These are phyloP conservation scores for Solanum aculeatissimum DNA, from an alignment of 305 asterid genomes.

Conservation along the genomic window DNA sequence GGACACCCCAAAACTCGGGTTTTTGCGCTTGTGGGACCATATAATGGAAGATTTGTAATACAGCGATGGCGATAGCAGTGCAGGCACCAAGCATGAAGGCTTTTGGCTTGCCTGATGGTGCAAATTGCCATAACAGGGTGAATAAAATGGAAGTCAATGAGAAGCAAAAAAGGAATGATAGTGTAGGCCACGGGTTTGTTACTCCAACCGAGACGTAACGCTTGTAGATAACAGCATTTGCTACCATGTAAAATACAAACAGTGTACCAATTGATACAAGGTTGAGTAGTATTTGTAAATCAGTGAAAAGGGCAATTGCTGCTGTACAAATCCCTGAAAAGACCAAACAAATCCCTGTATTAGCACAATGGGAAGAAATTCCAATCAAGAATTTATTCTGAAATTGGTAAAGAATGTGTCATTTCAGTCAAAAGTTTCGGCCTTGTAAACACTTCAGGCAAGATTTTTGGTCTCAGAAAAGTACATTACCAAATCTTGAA, in stretches of 20 bases:
- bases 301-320: conserved; percentile 71
- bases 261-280: conserved; percentile 78
- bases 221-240: conserved; percentile 77
- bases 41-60: conserved; percentile 43
- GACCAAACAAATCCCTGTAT: neutral
- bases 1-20: conserved; percentile 96
- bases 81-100: conserved; percentile 58
- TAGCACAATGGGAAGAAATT: neutral
- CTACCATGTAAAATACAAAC: conserved; percentile 92
- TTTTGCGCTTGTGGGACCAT: conserved; percentile 62
- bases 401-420: neutral
- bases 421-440: conserved; percentile 7
- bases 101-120: conserved; percentile 60
- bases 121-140: conserved; percentile 59
- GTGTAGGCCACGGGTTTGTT: conserved; percentile 80
- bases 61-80: conserved; percentile 36
- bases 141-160: conserved; percentile 52
- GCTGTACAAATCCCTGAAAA: conserved; percentile 82
- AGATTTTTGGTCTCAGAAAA: conserved; percentile 2
- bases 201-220: conserved; percentile 54
- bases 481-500: conserved; percentile 4
- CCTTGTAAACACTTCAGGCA: neutral
- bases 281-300: conserved; percentile 54
- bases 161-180: conserved; percentile 55
- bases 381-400: neutral